Percentiles rank a stretch among this genome's conserved stretches.
Evolutionary conservation across 805 yeast species (phyloP).

Genomic region (Kuraishia molischiana): DNA sequence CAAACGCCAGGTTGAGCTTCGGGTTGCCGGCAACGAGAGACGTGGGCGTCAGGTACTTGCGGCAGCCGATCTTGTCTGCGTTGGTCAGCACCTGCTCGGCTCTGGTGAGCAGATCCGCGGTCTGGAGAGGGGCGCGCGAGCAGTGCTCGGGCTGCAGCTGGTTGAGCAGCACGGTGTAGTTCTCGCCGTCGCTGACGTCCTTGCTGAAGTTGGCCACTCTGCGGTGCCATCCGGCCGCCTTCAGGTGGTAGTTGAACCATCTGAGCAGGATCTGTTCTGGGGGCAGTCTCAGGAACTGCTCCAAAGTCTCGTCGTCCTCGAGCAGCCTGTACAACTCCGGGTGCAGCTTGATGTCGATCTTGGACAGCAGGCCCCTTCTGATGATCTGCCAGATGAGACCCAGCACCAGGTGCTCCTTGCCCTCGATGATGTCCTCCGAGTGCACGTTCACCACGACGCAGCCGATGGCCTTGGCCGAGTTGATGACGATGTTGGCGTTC

Average conservation of each 20-base stretch:
- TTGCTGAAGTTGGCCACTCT: conserved; percentile 77
- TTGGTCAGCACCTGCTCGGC: conserved; percentile 81
- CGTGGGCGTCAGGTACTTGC: conserved; percentile 91
- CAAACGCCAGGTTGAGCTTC: conserved; percentile 91
- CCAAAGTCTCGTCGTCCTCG: conserved; percentile 95
- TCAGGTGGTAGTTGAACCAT: conserved; percentile 95
- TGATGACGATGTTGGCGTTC: conserved; percentile 94
- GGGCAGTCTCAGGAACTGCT: conserved; percentile 91
- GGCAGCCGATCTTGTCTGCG: conserved; percentile 86
- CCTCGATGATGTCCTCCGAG: conserved; percentile 88
- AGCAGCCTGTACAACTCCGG: conserved; percentile 92
- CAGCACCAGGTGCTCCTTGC: conserved; percentile 83
- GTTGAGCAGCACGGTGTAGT: conserved; percentile 80
- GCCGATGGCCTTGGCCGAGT: conserved; percentile 98
- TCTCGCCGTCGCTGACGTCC: conserved; percentile 92
- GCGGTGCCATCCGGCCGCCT: conserved; percentile 84
- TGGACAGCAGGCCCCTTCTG: conserved; percentile 88
- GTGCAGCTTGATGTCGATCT: conserved; percentile 91
- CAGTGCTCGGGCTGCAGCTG: conserved; percentile 82
- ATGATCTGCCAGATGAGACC: conserved; percentile 97
- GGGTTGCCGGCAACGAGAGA: conserved; percentile 95
- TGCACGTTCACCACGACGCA: conserved; percentile 97
- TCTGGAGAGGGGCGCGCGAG: conserved; percentile 75
- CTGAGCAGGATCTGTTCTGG: conserved; percentile 95
- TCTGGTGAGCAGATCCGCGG: conserved; percentile 60